Conservation (phyloP, 2,329 filamentous ascomycete genomes). For the Fusarium algeriense region DNA sequence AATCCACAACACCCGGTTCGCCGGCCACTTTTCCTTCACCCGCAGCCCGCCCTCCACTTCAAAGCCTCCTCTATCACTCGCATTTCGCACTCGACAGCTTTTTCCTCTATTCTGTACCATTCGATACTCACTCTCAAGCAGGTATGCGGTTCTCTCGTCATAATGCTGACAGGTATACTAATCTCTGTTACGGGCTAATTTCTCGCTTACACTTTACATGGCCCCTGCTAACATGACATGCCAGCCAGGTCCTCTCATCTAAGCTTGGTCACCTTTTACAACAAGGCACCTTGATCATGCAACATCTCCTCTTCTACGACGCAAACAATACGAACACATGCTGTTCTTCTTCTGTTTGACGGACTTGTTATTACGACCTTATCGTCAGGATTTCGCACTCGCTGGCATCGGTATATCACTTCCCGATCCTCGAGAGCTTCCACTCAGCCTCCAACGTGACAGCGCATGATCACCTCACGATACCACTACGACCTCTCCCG, state of each 20-base stretch:
- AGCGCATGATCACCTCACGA: constrained; percentile 29
- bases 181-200: neutral
- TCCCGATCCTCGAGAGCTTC: constrained; percentile 26
- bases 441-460: constrained; percentile 32
- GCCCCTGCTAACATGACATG: too few relatives aligned
- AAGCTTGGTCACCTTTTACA: constrained; percentile 35
- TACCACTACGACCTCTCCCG: neutral
- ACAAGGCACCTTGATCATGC: constrained; percentile 9
- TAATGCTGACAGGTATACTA: neutral
- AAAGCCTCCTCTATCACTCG: constrained; percentile 41
- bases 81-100: constrained; percentile 25
- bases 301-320: neutral
- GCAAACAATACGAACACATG: neutral
- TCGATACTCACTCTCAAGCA: neutral
- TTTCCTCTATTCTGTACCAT: neutral
- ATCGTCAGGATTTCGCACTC: neutral
- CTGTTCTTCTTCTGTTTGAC: neutral
- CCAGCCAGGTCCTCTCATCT: constrained; percentile 15
- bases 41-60: constrained; percentile 27
- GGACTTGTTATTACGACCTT: neutral
- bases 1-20: constrained; percentile 44
- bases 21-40: constrained; percentile 42
- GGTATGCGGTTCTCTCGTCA: neutral
- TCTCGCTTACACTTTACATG: neutral
- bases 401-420: constrained; percentile 7